Percentiles rank a stretch among this genome's conserved stretches.
Evolutionary conservation across 768 basidiomycete species (phyloP).

Genomic region (Lactarius sanguifluus): DNA sequence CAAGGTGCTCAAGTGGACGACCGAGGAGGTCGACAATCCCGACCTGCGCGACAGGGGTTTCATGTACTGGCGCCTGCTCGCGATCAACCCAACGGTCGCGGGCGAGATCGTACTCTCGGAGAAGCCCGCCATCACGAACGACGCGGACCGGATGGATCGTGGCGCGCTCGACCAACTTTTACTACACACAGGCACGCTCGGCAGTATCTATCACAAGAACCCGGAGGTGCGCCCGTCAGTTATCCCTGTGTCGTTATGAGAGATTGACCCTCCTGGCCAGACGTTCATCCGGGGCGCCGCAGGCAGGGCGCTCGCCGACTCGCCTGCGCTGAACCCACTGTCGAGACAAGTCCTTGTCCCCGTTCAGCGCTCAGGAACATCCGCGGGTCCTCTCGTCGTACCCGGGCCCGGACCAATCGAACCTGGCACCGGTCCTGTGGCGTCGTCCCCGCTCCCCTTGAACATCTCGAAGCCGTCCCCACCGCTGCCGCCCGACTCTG

Average conservation of each 20-base stretch:
- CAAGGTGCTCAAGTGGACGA: conserved; percentile 95
- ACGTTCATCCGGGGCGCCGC: conserved; percentile 92
- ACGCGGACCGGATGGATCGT: conserved; percentile 96
- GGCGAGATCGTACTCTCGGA: conserved; percentile 88
- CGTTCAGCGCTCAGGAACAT: conserved; percentile 52
- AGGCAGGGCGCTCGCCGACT: conserved; percentile 80
- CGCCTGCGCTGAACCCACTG: conserved; percentile 82
- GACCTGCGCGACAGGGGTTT: conserved; percentile 96
- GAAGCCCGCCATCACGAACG: conserved; percentile 96
- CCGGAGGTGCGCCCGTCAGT: conserved; percentile 64
- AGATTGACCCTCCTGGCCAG: conserved; percentile 40
- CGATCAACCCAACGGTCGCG: conserved; percentile 86
- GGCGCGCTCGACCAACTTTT: conserved; percentile 93
- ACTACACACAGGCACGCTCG: conserved; percentile 89
- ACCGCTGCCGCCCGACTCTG: conserved; percentile 35
- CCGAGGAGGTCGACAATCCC: conserved; percentile 97
- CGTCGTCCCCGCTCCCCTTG: conserved; percentile 34
- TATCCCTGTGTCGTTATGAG: not conserved
- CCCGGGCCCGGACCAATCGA: conserved; percentile 65
- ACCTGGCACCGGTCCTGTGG: conserved; percentile 37
- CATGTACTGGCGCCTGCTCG: conserved; percentile 99
- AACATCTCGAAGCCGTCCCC: conserved; percentile 31
- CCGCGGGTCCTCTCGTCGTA: conserved; percentile 48
- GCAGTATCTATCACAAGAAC: conserved; percentile 98
- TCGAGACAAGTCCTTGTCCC: conserved; percentile 73